Evolutionary conservation across 345 rosid genomes (phyloP), one percentile per base, ranked within the genome.

Genomic region (Eucalyptus urophylla): DNA sequence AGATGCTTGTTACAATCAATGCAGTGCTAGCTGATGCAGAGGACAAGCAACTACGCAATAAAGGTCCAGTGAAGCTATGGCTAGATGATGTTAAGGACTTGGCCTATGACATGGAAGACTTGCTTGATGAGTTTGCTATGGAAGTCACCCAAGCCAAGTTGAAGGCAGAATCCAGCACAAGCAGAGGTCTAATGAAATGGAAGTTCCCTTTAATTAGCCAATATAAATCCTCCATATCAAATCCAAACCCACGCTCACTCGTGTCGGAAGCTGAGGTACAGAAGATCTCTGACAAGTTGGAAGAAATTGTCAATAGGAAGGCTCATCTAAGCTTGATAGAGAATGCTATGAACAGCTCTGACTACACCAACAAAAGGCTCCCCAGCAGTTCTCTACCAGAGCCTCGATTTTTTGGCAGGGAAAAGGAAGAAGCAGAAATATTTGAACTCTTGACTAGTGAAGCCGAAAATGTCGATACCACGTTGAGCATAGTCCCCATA

Each of bases 111-210:
- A 8, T 67, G 22, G 76, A 67, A n/a, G 76, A 67, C 11, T 67
- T 67, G 40, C 22, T 67, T 1, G 76, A 67, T 67, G 76, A 67
- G 40, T 15, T n/a, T 1, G 2, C 2, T 0, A 67, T 67, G 0
- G 3, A 67, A 67, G 76, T 22, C 11, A 14, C 40, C 2, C 21
- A 15, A 15, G 76, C 10, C 5, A 67, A 67, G 40, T 67, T 1
- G 2, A 5, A 7, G 37, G 76, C 3, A 15, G 2, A 67, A 67
- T n/a, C 76, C 19, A n/a, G 21, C 76, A n/a, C 11, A 15, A 14
- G 76, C 3, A 0, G 0, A 67, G 40, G 37, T 14, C 9, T 0
- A 15, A 4, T 0, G 13, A 67, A 67, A 3, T 2, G 76, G 40
- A 14, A 7, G 37, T 31, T 67, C 40, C 10, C 11, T 67, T 15